Conservation (phyloP, 106 monocot species). For the Platanthera zijinensis region DNA sequence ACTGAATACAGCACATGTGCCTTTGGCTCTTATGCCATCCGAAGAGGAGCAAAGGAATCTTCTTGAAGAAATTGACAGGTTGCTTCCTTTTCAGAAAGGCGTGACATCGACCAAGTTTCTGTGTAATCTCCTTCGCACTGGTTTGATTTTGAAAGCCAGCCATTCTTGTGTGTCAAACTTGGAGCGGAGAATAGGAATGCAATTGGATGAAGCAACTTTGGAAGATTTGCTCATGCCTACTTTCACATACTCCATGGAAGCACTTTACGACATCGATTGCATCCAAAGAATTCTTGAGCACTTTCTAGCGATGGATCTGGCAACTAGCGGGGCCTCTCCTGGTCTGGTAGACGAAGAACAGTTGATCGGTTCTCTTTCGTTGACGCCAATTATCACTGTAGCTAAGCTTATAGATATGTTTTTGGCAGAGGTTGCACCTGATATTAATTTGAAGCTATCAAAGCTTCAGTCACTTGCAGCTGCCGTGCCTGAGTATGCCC, state of each 20-base stretch:
- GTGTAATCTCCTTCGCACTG: constrained; percentile 21
- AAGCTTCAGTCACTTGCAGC: constrained; percentile 46
- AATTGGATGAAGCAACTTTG: constrained; percentile 21
- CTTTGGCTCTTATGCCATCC: background rate
- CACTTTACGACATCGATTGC: constrained; percentile 31
- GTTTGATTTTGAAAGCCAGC: constrained; percentile 18
- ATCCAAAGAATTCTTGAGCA: constrained; percentile 28
- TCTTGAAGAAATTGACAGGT: constrained; percentile 19
- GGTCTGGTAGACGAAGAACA: constrained; percentile 28
- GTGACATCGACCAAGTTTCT: constrained; percentile 20
- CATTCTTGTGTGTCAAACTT: constrained; percentile 13
- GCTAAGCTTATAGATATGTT: constrained; percentile 49
- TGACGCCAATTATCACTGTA: constrained; percentile 30
- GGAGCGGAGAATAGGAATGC: constrained; percentile 26
- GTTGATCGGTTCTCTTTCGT: constrained; percentile 23
- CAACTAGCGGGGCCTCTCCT: constrained; percentile 19
- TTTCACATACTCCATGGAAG: constrained; percentile 25
- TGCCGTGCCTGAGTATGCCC: constrained; percentile 42
- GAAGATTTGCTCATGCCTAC: constrained; percentile 31
- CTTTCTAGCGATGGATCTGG: constrained; percentile 23
- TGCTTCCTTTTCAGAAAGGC: constrained; percentile 18
- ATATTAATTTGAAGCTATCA: constrained; percentile 43
- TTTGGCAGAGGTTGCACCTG: constrained; percentile 48
- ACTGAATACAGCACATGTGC: background rate
- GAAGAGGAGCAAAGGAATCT: constrained; percentile 27